Evolutionary conservation across 345 rosid species (phyloP), one percentile per base, ranked within the genome.

Genomic region (Eucalyptus caleyi): DNA sequence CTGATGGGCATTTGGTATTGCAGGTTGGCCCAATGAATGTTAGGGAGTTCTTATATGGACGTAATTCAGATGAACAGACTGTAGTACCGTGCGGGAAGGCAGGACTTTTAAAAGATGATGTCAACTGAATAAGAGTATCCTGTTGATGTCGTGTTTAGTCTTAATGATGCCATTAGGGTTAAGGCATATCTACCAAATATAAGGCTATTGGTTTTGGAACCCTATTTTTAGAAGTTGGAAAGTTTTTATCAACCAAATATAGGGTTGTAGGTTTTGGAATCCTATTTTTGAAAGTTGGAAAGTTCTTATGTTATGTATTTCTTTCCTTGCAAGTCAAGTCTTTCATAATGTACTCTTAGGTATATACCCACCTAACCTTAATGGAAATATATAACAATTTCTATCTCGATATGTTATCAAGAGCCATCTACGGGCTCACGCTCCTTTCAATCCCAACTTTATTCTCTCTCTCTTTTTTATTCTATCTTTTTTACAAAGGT

Each of bases 21-120:
- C 96, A 97, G 99, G 99, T 97, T 67, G 99, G 97, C 88, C 92
- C 93, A n/a, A 88, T 94, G 93, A 95, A 96, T 90, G 96, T 98
- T 88, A 95, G 97, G 0, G 99, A 97, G 95, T 97, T 98, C 95
- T 97, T 95, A 91, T 97, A 98, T 87, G 92, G 99, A 90, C 93
- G 90, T 89, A 94, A 50, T 91, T 96, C 96, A 6, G 94, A 92
- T 32, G 92, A 95, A 88, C 95, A 93, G 89, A 97, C 99, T 87
- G 98, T 98, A 88, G 97, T 98, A 42, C 91, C 97, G 44, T 98
- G 96, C 92, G 99, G 99, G 47, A 77, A 40, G 47, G 47, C 85
- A 23, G 85, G 30, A 23, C 9, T 40, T 72, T 77, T 11, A 21
- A 40, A 77, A 77, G 27, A 77, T 40, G 27, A 12, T 77, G 44